Evolutionary conservation across 2,329 filamentous ascomycete genomes (phyloP).

Genomic region (Colletotrichum sp.): DNA sequence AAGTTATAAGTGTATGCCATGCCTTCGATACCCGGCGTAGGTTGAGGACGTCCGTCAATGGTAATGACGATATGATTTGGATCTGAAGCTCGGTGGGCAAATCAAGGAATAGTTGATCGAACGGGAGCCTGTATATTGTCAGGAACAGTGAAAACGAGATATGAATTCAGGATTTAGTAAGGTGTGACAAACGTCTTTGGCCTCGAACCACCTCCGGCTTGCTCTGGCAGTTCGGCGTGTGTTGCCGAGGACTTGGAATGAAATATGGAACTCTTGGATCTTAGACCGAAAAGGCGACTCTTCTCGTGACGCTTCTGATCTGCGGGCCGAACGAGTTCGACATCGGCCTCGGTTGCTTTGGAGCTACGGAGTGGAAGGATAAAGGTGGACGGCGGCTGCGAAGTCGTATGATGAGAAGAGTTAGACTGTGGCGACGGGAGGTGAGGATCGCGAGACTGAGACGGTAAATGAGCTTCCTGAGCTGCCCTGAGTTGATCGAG

Average conservation of each 20-base stretch:
- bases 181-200: constrained; percentile 3
- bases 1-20: constrained; percentile 63
- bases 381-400: constrained; percentile 42
- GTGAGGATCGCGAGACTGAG: constrained; percentile 1
- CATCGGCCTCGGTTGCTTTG: constrained; percentile 30
- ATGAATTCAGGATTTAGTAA: not conserved
- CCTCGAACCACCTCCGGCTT: not conserved
- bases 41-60: constrained; percentile 64
- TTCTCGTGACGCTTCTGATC: constrained; percentile 42
- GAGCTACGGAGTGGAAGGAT: constrained; percentile 55
- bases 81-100: constrained; percentile 68
- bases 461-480: not conserved
- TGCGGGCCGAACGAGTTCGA: constrained; percentile 30
- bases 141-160: constrained; percentile 3
- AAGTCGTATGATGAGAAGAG: constrained; percentile 23
- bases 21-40: constrained; percentile 63
- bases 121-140: constrained; percentile 43
- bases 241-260: constrained; percentile 22
- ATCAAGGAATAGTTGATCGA: constrained; percentile 62
- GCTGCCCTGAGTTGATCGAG: constrained; percentile 52
- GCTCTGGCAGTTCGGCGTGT: not conserved
- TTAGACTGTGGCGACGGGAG: constrained; percentile 23
- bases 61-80: constrained; percentile 64
- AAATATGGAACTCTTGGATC: constrained; percentile 41
- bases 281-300: constrained; percentile 45